Evolutionary conservation across 176 grass and related monocot species (phyloP), one percentile per base, ranked within the genome.

Genomic region (Lolium multiflorum): DNA sequence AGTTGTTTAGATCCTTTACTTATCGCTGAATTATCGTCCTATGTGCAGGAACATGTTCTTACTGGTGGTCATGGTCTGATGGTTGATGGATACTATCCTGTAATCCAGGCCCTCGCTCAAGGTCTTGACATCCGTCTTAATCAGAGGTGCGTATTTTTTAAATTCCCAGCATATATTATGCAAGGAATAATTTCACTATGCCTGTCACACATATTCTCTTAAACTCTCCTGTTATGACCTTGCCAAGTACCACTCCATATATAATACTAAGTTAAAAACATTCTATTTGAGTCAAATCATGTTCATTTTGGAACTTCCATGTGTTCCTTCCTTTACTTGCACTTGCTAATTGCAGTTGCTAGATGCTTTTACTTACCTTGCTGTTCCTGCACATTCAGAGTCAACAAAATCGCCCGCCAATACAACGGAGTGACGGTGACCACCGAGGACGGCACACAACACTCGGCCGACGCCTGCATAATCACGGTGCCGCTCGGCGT

Each of bases 61-160:
- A 82, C 97, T 78, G 97, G 97, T 77, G 97, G 94, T 55, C 97
- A 99, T 96, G 97, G 97, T n/a, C 88, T 96, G 73, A 99, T 96
- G 97, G 90, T 99, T 63, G 91, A 99, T 87, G 94, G 97, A 67
- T 99, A 99, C 65, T 88, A 87, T 82, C 97, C 97, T 77, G 94
- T 99, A 76, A 96, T 99, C 75, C 88, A 99, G 67, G 82, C 92
- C 87, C 94, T 99, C 82, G 68, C 97, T 20, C 82, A 89, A 82
- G 87, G 74, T 50, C 88, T 99, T 59, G 92, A 99, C 80, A 92
- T 99, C 58, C 85, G 89, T 14, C 87, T 99, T 46, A 96, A 94
- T 80, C 89, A 99, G 84, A 96, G 96, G 93, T 93, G 73, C 70
- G 72, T 75, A 54, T 66, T 50, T 25, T 51, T 6, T 55, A 48